Evolutionary conservation across 768 basidiomycete genomes (phyloP), one percentile per base, ranked within the genome.

Genomic region (Boletus pseudo-olivaceus): DNA sequence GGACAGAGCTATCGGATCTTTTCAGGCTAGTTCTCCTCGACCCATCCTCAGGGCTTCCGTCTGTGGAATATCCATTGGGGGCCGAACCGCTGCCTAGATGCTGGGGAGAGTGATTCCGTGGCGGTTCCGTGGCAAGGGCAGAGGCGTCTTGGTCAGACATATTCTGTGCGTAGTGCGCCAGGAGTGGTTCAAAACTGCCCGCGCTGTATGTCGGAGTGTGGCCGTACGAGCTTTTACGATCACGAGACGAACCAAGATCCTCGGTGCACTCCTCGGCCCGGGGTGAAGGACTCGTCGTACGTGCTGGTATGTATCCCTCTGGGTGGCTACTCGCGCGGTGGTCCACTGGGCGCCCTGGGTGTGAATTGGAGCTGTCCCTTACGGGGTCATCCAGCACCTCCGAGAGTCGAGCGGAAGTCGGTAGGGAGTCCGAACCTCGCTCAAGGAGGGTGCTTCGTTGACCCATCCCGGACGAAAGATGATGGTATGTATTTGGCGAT

Each of bases 181-280:
- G 69, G 20, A 87, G 71, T 27, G 83, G 83, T 58, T 87, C 85
- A 51, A 77, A 77, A 68, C 84, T 87, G 14, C 78, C 82, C 2
- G 73, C 75, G 55, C 81, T 81, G 42, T 79, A 73, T 56, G 78
- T 77, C 41, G 76, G 72, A 27, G 75, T 73, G 63, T 83, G 76
- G 26, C 73, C 71, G 26, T 65, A 70, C 11, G 69, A 70, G 35
- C 73, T 62, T 62, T 62, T 62, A 42, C 67, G 60, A 43, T 68
- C 62, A 43, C 67, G 64, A 51, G 58, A 65, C 29, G 71, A 67
- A 27, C 67, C 58, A 30, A 62, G 55, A 39, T 65, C 69, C 17
- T 60, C 60, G 34, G 48, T 52, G 15, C 48, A 47, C 5, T 50
- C 61, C 32, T 55, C 62, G 38, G 60, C 56, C 8, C 62, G 67